These are phyloP conservation scores for Sugiyamaella pinicola DNA, from an alignment of 1,139 yeast genomes.

Conservation along the genomic window DNA sequence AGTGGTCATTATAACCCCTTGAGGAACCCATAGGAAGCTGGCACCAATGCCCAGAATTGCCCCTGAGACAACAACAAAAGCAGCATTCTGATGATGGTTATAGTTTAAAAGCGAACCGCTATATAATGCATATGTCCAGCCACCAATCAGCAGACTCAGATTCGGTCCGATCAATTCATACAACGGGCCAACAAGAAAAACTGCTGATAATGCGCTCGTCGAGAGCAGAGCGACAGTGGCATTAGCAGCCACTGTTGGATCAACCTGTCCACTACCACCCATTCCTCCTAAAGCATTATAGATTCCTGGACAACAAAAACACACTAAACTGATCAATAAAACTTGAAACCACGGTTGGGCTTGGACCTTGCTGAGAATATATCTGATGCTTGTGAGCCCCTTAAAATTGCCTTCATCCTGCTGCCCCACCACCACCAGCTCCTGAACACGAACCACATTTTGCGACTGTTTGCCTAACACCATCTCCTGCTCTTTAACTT, in stretches of 20 bases:
- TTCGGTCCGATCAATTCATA: slow-evolving; percentile 57
- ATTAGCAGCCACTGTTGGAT: slow-evolving; percentile 47
- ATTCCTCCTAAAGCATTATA: slow-evolving; percentile 57
- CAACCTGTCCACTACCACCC: slow-evolving; percentile 53
- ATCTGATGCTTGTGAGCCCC: background rate
- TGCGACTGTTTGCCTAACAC: background rate
- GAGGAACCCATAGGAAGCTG: slow-evolving; percentile 61
- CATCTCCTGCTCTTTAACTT: too few relatives aligned
- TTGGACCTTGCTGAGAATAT: background rate
- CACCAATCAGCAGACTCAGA: slow-evolving; percentile 55
- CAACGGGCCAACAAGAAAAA: slow-evolving; percentile 62
- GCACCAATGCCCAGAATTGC: slow-evolving; percentile 65
- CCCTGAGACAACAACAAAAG: slow-evolving; percentile 61
- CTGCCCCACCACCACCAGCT: background rate
- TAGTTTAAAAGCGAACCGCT: slow-evolving; percentile 57
- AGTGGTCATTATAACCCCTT: slow-evolving; percentile 55
- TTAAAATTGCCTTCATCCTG: background rate
- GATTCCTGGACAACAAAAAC: slow-evolving; percentile 50
- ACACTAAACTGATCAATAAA: slow-evolving; percentile 36
- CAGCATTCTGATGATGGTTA: slow-evolving; percentile 52
- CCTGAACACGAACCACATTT: background rate
- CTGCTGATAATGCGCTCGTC: slow-evolving; percentile 52
- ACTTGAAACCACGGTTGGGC: slow-evolving; percentile 35
- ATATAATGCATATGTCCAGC: slow-evolving; percentile 59
- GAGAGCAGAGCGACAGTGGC: slow-evolving; percentile 50